Evolutionary conservation across 495 filamentous ascomycete species (phyloP).

Genomic region (Talaromyces borbonicus): DNA sequence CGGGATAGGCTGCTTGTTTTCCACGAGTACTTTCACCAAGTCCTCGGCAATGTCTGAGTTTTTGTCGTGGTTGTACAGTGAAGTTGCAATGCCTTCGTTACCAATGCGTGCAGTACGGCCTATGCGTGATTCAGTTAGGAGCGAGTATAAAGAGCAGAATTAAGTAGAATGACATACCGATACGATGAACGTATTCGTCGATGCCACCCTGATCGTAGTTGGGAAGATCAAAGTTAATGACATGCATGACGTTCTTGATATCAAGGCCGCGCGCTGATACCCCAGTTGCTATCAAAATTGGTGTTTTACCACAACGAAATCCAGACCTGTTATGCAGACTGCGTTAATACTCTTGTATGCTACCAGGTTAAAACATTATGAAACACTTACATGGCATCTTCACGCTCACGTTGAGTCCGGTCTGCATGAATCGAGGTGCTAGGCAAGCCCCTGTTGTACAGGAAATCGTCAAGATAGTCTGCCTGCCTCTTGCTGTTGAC

Average conservation of each 20-base stretch:
- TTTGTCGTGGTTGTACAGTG: conserved; percentile 67
- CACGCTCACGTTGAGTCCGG: conserved; percentile 84
- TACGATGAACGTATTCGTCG: conserved; percentile 87
- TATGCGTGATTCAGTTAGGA: conserved; percentile 19
- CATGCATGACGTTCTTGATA: conserved; percentile 73
- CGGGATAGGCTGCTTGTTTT: conserved; percentile 66
- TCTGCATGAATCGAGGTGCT: conserved; percentile 78
- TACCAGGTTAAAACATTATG: neutral
- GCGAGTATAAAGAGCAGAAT: neutral
- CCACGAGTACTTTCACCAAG: conserved; percentile 69
- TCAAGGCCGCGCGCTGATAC: conserved; percentile 87
- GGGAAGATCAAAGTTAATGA: conserved; percentile 90
- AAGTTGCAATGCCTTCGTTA: conserved; percentile 73
- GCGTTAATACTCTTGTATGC: conserved; percentile 11
- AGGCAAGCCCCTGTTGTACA: conserved; percentile 71
- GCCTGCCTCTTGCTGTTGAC: conserved; percentile 68
- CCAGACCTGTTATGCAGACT: conserved; percentile 42
- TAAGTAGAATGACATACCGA: conserved; percentile 48
- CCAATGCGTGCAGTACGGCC: conserved; percentile 93
- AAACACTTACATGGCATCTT: conserved; percentile 69
- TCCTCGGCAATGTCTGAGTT: conserved; percentile 60
- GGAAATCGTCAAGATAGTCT: conserved; percentile 76
- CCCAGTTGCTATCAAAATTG: conserved; percentile 77
- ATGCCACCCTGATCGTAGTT: conserved; percentile 66
- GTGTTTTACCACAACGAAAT: conserved; percentile 63